A percentile compares a stretch with the other conserved stretches of the same genome.
Conservation (phyloP, 495 filamentous ascomycete species). For the Pyrenula aspistea region DNA sequence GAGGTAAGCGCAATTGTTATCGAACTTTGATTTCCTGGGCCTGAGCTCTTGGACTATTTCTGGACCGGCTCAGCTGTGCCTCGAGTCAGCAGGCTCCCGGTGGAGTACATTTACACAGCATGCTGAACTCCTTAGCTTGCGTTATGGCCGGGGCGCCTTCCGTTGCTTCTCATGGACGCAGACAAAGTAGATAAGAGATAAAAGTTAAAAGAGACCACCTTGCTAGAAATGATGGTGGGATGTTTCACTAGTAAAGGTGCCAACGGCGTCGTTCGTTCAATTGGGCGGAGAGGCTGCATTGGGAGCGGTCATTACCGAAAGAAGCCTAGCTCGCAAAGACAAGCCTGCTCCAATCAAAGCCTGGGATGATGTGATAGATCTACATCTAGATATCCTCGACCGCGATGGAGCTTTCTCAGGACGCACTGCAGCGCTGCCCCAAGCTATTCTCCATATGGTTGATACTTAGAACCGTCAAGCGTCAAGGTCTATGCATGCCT, state of each 20-base stretch:
- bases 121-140: neutral
- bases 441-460: no score
- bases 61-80: neutral
- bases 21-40: neutral
- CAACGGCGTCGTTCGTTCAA: neutral
- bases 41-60: neutral
- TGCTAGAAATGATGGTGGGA: neutral
- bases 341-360: neutral
- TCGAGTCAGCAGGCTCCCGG: neutral
- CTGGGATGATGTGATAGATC: no score
- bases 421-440: no score
- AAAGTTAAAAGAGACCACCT: neutral
- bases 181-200: neutral
- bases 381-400: no score
- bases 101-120: neutral
- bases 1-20: neutral
- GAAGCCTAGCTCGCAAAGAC: neutral
- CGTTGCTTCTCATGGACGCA: neutral
- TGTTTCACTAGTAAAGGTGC: neutral
- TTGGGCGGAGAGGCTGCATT: no score
- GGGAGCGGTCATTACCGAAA: neutral
- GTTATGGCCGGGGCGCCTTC: neutral
- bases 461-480: no score
- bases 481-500: no score
- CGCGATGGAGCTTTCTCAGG: no score